Percentiles rank a stretch among this genome's conserved stretches.
These are phyloP conservation scores for Fusarium nygamai DNA, from an alignment of 2,329 filamentous ascomycete genomes.

Conservation along the genomic window DNA sequence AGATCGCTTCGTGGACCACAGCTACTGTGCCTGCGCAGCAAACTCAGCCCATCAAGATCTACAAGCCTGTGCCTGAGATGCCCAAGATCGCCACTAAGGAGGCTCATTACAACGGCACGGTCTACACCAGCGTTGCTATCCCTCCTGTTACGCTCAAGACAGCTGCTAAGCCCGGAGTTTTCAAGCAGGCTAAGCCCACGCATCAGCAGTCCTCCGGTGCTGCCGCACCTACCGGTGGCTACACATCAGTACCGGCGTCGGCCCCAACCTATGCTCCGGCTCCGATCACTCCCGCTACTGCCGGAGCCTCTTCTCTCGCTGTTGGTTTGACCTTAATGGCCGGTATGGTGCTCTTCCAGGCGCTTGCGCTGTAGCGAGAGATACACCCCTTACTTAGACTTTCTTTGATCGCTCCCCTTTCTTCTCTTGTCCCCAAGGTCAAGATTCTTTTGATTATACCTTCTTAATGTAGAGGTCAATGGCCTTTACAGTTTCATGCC, in stretches of 20 bases:
- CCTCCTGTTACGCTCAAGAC: constrained; percentile 32
- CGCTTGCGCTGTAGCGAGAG: constrained; percentile 42
- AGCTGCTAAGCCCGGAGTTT: constrained; percentile 31
- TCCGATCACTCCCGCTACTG: constrained; percentile 54
- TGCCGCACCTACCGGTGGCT: constrained; percentile 40
- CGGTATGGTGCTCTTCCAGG: constrained; percentile 42
- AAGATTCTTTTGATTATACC: constrained; percentile 7
- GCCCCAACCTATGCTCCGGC: constrained; percentile 12
- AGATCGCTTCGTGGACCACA: constrained; percentile 41
- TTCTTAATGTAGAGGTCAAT: constrained; percentile 8
- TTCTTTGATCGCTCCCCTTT: not conserved
- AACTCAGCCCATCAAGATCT: constrained; percentile 20
- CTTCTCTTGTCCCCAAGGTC: constrained; percentile 3
- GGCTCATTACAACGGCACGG: constrained; percentile 12
- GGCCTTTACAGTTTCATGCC: constrained; percentile 15
- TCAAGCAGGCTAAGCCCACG: constrained; percentile 24
- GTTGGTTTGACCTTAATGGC: constrained; percentile 42
- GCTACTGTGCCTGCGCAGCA: constrained; percentile 28
- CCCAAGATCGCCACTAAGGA: constrained; percentile 14
- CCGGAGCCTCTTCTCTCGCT: constrained; percentile 54
- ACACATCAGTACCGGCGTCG: constrained; percentile 14
- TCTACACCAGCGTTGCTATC: constrained; percentile 21
- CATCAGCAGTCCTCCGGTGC: constrained; percentile 24
- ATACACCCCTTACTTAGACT: not conserved
- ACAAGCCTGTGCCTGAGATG: constrained; percentile 24